phyloP scores from a whole-genome alignment of 257 asterid species.

The Cruciata laevipes region DNA sequence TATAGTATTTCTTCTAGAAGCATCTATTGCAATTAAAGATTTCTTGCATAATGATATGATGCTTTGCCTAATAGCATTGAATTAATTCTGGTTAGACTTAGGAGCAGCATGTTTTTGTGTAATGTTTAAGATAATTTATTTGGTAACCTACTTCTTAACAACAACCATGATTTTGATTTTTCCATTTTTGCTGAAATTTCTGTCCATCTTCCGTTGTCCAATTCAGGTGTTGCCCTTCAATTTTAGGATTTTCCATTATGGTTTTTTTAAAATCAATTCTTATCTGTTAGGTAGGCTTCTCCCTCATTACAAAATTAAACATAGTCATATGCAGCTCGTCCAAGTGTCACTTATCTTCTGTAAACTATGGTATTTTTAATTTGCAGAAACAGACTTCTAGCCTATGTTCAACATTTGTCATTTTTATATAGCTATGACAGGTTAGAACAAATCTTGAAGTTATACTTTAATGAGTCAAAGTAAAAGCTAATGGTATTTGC shows the following conservation, averaged over 20 bases:
- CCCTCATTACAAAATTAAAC: not conserved
- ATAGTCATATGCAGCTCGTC: not conserved
- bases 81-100: constrained; percentile 1
- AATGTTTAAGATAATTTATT: not conserved
- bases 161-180: not conserved
- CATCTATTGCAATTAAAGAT: not conserved
- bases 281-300: not conserved
- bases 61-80: not conserved
- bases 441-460: not conserved
- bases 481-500: too few species aligned
- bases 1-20: not conserved
- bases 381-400: not conserved
- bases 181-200: not conserved
- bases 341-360: not conserved
- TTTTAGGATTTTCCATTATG: not conserved
- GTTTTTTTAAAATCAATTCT: not conserved
- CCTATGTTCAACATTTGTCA: not conserved
- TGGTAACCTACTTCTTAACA: constrained; percentile 10
- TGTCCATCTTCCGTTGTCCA: not conserved
- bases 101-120: not conserved
- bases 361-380: not conserved
- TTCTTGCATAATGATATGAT: not conserved
- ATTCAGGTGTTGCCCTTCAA: not conserved
- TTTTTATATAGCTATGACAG: not conserved
- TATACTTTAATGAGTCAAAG: not conserved